Evolutionary conservation across 306 rosid genomes (phyloP).

Genomic region (Vigna nakashimae): DNA sequence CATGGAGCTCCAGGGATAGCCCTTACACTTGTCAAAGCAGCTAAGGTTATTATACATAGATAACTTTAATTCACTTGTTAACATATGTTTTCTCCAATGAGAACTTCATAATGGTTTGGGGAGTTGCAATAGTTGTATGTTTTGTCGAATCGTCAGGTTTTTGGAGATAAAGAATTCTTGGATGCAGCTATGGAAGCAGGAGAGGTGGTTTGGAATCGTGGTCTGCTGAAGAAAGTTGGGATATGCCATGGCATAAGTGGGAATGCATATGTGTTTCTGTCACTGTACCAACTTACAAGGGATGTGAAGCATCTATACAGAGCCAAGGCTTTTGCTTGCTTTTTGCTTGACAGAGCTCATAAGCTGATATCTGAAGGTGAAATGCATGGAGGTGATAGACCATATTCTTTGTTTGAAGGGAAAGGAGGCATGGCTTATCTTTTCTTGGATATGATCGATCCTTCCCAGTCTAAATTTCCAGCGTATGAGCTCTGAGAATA

Average conservation of each 20-base stretch:
- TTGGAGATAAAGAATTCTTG: slow-evolving; percentile 62
- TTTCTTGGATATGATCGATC: slow-evolving; percentile 64
- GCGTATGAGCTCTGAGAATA: slow-evolving; percentile 61
- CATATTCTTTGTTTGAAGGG: slow-evolving; percentile 73
- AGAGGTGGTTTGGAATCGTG: slow-evolving; percentile 67
- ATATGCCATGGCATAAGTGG: slow-evolving; percentile 83
- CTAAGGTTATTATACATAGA: slow-evolving; percentile 55
- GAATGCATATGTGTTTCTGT: slow-evolving; percentile 67
- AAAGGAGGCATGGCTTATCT: slow-evolving; percentile 70
- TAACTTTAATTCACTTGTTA: slow-evolving; percentile 27
- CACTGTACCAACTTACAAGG: slow-evolving; percentile 70
- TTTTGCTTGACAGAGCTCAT: slow-evolving; percentile 68
- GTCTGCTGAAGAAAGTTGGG: slow-evolving; percentile 70
- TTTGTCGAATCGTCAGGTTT: slow-evolving; percentile 51
- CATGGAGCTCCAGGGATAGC: slow-evolving; percentile 88
- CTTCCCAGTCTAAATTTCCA: slow-evolving; percentile 64
- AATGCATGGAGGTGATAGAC: slow-evolving; percentile 75
- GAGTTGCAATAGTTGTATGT: neutral
- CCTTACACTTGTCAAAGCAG: slow-evolving; percentile 81
- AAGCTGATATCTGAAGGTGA: slow-evolving; percentile 63
- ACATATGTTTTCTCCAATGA: slow-evolving; percentile 9
- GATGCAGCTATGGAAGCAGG: slow-evolving; percentile 75
- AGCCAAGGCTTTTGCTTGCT: slow-evolving; percentile 78
- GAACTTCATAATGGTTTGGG: slow-evolving; percentile 2
- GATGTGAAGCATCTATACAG: slow-evolving; percentile 54